Evolutionary conservation across 176 grass and related monocot species (phyloP).

Genomic region (Eremochloa ophiuroides): DNA sequence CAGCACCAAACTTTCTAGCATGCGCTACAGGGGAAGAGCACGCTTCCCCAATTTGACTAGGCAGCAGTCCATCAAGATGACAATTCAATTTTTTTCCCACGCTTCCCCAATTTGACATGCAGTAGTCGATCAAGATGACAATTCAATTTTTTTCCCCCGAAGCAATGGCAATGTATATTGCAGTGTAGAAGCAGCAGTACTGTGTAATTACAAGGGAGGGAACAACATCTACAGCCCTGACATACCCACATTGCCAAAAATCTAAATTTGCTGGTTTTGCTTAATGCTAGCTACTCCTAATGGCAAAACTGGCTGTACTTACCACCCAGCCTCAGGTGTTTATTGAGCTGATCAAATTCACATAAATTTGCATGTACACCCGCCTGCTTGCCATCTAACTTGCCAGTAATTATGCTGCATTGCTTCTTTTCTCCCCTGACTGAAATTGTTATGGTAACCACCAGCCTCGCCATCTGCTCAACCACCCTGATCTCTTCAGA

Average conservation of each 20-base stretch:
- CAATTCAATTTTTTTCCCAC: no score
- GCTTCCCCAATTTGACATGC: neutral
- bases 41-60: no score
- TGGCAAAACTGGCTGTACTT: conserved; percentile 59
- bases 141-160: neutral
- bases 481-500: neutral
- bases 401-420: conserved; percentile 1
- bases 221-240: conserved; percentile 44
- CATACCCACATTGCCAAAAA: conserved; percentile 45
- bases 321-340: conserved; percentile 39
- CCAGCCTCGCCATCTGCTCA: neutral
- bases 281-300: conserved; percentile 26
- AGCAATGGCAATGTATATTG: conserved; percentile 32
- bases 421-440: neutral
- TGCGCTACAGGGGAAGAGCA: no score
- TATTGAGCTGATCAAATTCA: conserved; percentile 45
- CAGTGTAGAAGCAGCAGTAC: conserved; percentile 25
- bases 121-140: neutral
- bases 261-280: conserved; percentile 22
- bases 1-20: no score
- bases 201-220: conserved; percentile 43
- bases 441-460: neutral
- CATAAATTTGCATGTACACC: conserved; percentile 51
- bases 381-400: conserved; percentile 26
- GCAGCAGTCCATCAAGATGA: no score